Conservation (phyloP, 345 rosid species). For the Linum usitatissimum region DNA sequence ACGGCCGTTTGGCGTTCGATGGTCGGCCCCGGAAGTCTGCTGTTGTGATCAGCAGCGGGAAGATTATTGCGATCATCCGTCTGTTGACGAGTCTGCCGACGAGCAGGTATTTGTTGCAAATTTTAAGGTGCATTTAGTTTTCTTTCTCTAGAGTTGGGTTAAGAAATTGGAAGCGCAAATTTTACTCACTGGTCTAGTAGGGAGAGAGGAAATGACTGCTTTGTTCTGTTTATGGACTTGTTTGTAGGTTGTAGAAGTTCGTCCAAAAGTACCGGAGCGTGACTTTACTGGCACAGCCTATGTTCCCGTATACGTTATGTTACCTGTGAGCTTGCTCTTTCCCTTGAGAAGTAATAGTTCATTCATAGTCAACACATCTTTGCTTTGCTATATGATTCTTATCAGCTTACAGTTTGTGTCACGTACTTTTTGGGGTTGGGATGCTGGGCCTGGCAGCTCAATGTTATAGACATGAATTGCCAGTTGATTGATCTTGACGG, state of each 20-base stretch:
- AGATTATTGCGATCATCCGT: neutral
- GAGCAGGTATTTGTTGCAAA: neutral
- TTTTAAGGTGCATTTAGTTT: too few relatives aligned
- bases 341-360: neutral
- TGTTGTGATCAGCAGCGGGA: neutral
- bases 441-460: slow-evolving; percentile 39
- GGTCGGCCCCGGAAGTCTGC: neutral
- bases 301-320: slow-evolving; percentile 91
- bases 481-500: slow-evolving; percentile 84
- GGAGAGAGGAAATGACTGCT: neutral
- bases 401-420: neutral
- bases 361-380: neutral
- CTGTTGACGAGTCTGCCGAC: neutral
- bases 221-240: neutral
- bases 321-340: slow-evolving; percentile 55
- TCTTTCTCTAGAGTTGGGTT: neutral
- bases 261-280: slow-evolving; percentile 53
- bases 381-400: slow-evolving; percentile 2
- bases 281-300: slow-evolving; percentile 75
- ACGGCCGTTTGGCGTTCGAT: neutral
- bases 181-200: neutral
- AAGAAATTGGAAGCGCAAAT: neutral
- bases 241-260: slow-evolving; percentile 41
- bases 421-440: slow-evolving; percentile 10
- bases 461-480: slow-evolving; percentile 83